Percentiles rank a stretch among this genome's conserved stretches.
Conservation (phyloP, 805 yeast genomes). For the Spencermartinsiella europaea region DNA sequence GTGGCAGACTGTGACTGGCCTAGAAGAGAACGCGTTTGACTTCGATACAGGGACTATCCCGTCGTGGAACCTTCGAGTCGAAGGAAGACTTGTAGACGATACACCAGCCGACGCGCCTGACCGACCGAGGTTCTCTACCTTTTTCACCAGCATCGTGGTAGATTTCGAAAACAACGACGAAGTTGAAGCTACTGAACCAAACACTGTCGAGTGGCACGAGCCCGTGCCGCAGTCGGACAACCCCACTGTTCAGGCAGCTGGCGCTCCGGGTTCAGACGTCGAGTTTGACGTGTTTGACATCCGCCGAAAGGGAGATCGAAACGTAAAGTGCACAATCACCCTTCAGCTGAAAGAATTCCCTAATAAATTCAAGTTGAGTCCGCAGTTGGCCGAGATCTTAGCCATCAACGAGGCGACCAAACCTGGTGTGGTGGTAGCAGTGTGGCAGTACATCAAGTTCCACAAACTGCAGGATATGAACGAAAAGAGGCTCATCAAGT, state of each 20-base stretch:
- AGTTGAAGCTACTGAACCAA: slow-evolving; percentile 29
- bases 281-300: slow-evolving; percentile 89
- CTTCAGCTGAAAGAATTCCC: slow-evolving; percentile 79
- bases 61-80: slow-evolving; percentile 84
- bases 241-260: slow-evolving; percentile 26
- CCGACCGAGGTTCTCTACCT: slow-evolving; percentile 67
- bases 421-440: slow-evolving; percentile 72
- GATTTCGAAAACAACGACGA: slow-evolving; percentile 46
- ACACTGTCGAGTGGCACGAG: slow-evolving; percentile 87
- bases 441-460: slow-evolving; percentile 73
- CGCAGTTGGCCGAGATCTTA: slow-evolving; percentile 60
- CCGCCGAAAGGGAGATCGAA: slow-evolving; percentile 67
- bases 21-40: slow-evolving; percentile 29
- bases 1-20: slow-evolving; percentile 58
- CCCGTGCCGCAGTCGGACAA: slow-evolving; percentile 33
- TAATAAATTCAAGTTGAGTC: slow-evolving; percentile 56
- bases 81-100: slow-evolving; percentile 70
- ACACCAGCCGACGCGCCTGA: slow-evolving; percentile 38
- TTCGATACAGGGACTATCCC: slow-evolving; percentile 30
- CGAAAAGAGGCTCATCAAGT: slow-evolving; percentile 48
- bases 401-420: slow-evolving; percentile 79
- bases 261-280: slow-evolving; percentile 28
- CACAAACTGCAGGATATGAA: slow-evolving; percentile 57
- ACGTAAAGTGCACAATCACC: slow-evolving; percentile 64
- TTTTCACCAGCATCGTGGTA: slow-evolving; percentile 77